Evolutionary conservation across 164 flowering plant species (phyloP).

Genomic region (Nymphaea colorata): DNA sequence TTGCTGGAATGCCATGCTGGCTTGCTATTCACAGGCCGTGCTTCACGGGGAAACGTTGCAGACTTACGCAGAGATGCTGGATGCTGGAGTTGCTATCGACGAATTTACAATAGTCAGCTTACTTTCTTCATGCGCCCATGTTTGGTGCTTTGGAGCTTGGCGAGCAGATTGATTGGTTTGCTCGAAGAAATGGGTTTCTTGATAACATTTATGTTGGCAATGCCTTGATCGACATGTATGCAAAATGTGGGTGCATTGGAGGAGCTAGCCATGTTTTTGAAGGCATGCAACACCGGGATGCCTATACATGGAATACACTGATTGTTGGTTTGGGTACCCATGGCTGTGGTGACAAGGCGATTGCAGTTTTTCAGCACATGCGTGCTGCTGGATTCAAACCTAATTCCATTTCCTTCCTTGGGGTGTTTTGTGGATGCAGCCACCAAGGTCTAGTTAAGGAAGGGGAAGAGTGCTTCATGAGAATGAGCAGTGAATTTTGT

Average conservation of each 20-base stretch:
- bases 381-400: constrained; percentile 21
- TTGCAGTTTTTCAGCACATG: constrained; percentile 28
- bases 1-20: constrained; percentile 51
- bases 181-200: constrained; percentile 17
- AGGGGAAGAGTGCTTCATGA: constrained; percentile 24
- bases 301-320: constrained; percentile 39
- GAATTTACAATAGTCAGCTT: constrained; percentile 41
- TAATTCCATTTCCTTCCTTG: constrained; percentile 36
- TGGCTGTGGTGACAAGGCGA: constrained; percentile 36
- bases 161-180: constrained; percentile 22
- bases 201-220: constrained; percentile 36
- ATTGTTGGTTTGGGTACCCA: constrained; percentile 33
- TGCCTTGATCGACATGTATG: constrained; percentile 67
- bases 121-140: constrained; percentile 45
- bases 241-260: constrained; percentile 41
- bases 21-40: constrained; percentile 39
- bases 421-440: constrained; percentile 45
- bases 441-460: constrained; percentile 39
- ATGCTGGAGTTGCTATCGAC: constrained; percentile 21
- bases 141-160: constrained; percentile 40
- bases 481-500: constrained; percentile 29
- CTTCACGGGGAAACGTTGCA: constrained; percentile 28
- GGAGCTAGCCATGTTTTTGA: constrained; percentile 29
- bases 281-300: constrained; percentile 28
- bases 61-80: constrained; percentile 24